Base-by-base conservation (phyloP, 1,284 basidiomycete genomes). In the Leccinum fallax region DNA sequence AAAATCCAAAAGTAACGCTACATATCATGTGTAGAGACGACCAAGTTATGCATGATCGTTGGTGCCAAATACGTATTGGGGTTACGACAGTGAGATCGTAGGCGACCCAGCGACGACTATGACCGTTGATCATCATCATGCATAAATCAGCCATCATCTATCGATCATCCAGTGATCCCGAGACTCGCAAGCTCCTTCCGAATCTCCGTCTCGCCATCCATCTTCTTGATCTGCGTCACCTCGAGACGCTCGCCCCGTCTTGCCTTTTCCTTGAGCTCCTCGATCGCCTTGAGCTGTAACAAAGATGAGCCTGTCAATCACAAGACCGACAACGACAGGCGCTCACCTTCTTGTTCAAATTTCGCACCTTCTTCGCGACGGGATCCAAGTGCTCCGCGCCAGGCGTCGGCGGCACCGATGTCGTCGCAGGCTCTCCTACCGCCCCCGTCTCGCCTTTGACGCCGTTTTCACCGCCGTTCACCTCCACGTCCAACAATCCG, bases 171-270 rank as follows among this genome's bases (percentile, higher is more conserved):
- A 5, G 61, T 30, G 40, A 70, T 21, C 24, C 63, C 70, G 5
- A 76, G 68, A 38, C 62, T 56, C 5, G 75, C 67, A 43, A 98
- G 85, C 79, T 97, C 95, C 72, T 87, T 87, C 67, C 87, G 81
- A 67, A 98, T 93, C 66, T 92, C 89, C 7, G 76, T 83, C 78
- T 97, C 95, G 8, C 88, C 88, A 48, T 95, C 93, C 69, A 98
- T 97, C 85, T 98, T 98, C 83, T 93, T 92, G 67, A 97, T 77
- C 78, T 98, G 96, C 26, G 95, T 98, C 63, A 89, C 90, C 77
- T 98, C 96, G 51, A 98, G 82, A 61, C 89, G 85, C 75, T 98
- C 95, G 2, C 96, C 96, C 53, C 90, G 85, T 70, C 85, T 88
- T 28, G 87, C 84, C 78, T 94, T 93, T 70, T 94, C 91, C 81